Base-by-base conservation (phyloP, 306 rosid genomes). In the Cicer chorassanicum region DNA sequence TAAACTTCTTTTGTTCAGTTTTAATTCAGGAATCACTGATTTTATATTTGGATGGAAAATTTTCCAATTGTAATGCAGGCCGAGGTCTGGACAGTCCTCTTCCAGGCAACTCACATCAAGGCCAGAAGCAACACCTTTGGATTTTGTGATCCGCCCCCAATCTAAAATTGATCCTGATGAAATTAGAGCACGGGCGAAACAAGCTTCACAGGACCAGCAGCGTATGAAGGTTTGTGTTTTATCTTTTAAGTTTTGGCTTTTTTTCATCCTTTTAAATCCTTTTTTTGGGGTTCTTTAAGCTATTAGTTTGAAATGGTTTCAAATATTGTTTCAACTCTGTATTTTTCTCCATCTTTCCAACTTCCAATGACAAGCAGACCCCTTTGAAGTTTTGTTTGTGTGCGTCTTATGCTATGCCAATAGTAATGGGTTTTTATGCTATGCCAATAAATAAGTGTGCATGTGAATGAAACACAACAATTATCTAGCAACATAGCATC, bases 61-160 rank as follows among this genome's bases (percentile, higher is more conserved):
- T 55, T 55, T 72, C 73, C 78, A 64, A 64, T 38, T 56, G 44
- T 54, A 56, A 78, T 85, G 80, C 87, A 95, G 99, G 86, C 91
- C 91, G 13, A 95, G 88, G 68, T 84, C 98, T 73, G 86, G 99
- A 51, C 92, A 87, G 71, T 89, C 97, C 41, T 94, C 99, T 69
- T 80, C 96, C 34, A 81, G 96, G 77, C 95, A 86, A 73, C 93
- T 84, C 18, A 87, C 99, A 66, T 81, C 92, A 55, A 89, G 97
- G 75, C 99, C 98, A 0, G 99, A 92, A 85, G 99, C 99, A 49
- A 90, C 97, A 16, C 99, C 97, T 4, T 74, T 95, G 88, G 99
- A 95, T 89, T 95, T 92, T 80, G 65, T 95, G 64, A 86, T 95
- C 72, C 98, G 97, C 0, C 99, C 98, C 60, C 97, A 86, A 61